phyloP scores from a whole-genome alignment of 2,329 filamentous ascomycete species.

The Aureobasidium lini region DNA sequence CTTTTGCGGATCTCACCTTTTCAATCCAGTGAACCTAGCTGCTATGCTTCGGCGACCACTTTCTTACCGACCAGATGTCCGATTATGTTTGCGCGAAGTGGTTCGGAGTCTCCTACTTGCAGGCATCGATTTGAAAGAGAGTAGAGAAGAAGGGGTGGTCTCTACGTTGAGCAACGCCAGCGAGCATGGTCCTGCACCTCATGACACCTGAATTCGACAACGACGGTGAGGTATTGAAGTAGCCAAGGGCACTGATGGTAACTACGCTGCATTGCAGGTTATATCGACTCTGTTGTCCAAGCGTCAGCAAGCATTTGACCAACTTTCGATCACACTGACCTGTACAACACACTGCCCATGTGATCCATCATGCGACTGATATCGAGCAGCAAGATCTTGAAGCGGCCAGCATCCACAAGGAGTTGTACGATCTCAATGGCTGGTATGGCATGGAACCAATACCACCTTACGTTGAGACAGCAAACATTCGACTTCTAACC shows the following conservation, averaged over 20 bases:
- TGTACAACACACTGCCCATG: neutral
- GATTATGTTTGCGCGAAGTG: neutral
- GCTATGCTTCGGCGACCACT: neutral
- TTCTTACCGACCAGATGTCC: neutral
- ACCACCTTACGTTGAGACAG: neutral
- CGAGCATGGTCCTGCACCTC: neutral
- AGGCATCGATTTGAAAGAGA: neutral
- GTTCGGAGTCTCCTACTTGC: neutral
- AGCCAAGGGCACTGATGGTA: neutral
- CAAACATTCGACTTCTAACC: neutral
- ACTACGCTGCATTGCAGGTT: neutral
- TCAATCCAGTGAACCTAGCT: neutral
- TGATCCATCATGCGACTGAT: neutral
- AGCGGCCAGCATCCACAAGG: neutral
- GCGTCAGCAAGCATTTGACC: neutral
- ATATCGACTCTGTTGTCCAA: neutral
- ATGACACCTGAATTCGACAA: neutral
- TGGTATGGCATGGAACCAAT: neutral
- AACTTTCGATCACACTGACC: neutral
- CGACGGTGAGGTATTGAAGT: neutral
- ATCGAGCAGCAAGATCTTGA: neutral
- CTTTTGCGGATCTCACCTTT: neutral
- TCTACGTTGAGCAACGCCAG: neutral
- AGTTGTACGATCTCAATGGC: neutral
- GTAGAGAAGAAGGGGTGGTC: neutral